Percentiles rank a stretch among this genome's conserved stretches.
Conservation (phyloP, 2,329 filamentous ascomycete species). For the Verticillium tricorpus region DNA sequence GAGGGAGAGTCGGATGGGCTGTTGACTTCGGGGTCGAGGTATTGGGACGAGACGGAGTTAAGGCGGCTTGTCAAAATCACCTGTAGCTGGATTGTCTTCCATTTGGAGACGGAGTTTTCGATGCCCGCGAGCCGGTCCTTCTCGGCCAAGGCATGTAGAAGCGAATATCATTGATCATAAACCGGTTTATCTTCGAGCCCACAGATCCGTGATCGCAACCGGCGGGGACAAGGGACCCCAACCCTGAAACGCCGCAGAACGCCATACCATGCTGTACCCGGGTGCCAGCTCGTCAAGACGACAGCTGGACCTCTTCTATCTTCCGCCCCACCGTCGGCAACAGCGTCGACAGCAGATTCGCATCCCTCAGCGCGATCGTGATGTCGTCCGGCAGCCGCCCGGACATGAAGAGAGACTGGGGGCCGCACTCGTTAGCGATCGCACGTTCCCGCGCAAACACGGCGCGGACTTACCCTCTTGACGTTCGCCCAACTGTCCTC, state of each 20-base stretch:
- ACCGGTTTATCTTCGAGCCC: not conserved
- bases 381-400: conserved; percentile 64
- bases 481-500: conserved; percentile 78
- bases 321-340: conserved; percentile 66
- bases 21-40: not conserved
- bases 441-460: not conserved
- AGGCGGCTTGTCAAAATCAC: not conserved
- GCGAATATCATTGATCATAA: not conserved
- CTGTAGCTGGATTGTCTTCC: not conserved
- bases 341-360: conserved; percentile 67
- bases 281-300: not conserved
- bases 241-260: not conserved
- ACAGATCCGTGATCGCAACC: not conserved
- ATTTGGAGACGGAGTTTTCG: not conserved
- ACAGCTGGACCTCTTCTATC: conserved; percentile 44
- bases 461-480: conserved; percentile 51
- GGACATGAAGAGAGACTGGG: conserved; percentile 42
- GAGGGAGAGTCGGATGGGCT: not conserved
- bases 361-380: conserved; percentile 71
- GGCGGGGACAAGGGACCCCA: not conserved
- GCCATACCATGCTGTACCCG: not conserved
- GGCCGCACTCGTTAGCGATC: conserved; percentile 14
- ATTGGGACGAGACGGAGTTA: not conserved
- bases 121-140: not conserved
- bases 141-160: not conserved